Evolutionary conservation across 805 yeast species (phyloP).

Genomic region (Isabelozyma pseudorhagii): DNA sequence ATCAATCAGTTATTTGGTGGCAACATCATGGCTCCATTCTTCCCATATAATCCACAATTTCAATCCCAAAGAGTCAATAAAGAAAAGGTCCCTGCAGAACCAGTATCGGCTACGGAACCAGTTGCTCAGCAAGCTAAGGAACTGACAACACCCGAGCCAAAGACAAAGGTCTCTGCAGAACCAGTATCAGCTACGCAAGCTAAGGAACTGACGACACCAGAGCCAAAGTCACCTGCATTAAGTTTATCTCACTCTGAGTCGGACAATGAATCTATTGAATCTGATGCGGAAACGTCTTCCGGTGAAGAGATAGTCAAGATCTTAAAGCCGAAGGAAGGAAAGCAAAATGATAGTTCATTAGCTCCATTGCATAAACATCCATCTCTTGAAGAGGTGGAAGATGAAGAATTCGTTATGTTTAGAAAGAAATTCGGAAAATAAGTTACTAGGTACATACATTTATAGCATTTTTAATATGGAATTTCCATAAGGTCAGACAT

Average conservation of each 20-base stretch:
- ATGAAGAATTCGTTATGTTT: conserved; percentile 36
- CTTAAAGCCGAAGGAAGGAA: conserved; percentile 1
- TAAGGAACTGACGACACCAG: conserved; percentile 1
- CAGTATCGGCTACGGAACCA: background rate
- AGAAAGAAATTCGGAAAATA: conserved; percentile 34
- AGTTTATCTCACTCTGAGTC: conserved; percentile 2
- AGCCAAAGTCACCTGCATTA: background rate
- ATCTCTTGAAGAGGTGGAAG: conserved; percentile 30
- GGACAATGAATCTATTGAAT: conserved; percentile 14
- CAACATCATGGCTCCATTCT: background rate
- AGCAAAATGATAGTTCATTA: background rate
- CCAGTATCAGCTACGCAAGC: background rate
- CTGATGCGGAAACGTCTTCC: conserved; percentile 9
- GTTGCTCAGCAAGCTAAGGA: background rate
- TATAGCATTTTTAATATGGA: too few relatives aligned
- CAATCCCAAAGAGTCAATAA: background rate
- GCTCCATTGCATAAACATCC: conserved; percentile 21
- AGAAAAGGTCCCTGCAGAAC: background rate
- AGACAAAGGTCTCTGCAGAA: background rate
- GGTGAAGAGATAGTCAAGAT: background rate
- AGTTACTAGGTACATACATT: background rate
- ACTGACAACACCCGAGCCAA: conserved; percentile 2
- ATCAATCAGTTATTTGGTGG: conserved; percentile 17
- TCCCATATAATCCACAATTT: conserved; percentile 2
- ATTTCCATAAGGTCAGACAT: too few relatives aligned